Percentiles rank a stretch among this genome's conserved stretches.
Evolutionary conservation across 768 basidiomycete genomes (phyloP).

Genomic region (Tylopilus sp.): DNA sequence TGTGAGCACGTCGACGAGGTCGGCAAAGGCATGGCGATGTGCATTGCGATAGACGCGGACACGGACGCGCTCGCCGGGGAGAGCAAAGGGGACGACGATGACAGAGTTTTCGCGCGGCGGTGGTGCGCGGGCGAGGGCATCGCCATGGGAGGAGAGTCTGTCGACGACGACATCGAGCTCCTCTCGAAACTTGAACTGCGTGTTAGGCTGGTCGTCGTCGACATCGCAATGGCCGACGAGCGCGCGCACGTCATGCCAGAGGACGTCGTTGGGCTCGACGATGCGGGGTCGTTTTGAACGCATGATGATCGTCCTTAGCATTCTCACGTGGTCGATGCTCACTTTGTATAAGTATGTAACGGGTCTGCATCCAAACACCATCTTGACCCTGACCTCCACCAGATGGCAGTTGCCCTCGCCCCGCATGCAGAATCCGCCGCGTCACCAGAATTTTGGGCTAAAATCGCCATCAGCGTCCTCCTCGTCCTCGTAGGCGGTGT

Average conservation of each 20-base stretch:
- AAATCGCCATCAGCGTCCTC: constrained; percentile 58
- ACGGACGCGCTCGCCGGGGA: constrained; percentile 79
- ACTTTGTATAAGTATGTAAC: no score
- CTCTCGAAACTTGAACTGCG: constrained; percentile 57
- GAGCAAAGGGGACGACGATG: constrained; percentile 75
- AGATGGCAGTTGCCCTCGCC: neutral
- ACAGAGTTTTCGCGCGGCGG: constrained; percentile 64
- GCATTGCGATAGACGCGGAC: constrained; percentile 69
- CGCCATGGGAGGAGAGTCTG: constrained; percentile 61
- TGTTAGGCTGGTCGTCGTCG: constrained; percentile 50
- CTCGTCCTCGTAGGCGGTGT: constrained; percentile 87
- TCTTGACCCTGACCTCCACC: neutral
- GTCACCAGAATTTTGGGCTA: constrained; percentile 70
- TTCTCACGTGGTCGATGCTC: neutral
- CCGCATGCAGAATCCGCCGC: constrained; percentile 31
- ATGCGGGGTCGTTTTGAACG: neutral
- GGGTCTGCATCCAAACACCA: neutral
- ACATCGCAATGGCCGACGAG: constrained; percentile 70
- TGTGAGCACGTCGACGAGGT: constrained; percentile 60
- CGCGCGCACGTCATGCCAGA: constrained; percentile 64
- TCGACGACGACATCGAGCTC: constrained; percentile 67
- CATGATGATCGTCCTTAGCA: no score
- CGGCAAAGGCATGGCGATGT: constrained; percentile 71
- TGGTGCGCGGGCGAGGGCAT: constrained; percentile 56
- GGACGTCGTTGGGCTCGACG: constrained; percentile 67